Conservation (phyloP, 306 rosid genomes). For the Medicago ruthenica region DNA sequence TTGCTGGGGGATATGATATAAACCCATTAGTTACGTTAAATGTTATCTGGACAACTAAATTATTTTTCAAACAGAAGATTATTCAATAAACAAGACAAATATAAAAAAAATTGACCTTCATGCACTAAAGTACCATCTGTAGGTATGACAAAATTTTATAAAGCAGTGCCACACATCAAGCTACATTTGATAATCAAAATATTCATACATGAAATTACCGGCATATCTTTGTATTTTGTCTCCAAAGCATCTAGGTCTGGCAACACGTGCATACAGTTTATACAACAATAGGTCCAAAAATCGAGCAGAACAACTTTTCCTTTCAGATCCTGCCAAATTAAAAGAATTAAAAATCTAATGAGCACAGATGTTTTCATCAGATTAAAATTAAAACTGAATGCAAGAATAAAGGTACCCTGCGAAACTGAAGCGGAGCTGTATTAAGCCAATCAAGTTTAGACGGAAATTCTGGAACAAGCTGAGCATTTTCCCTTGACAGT, state of each 20-base stretch:
- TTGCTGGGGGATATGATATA: not conserved
- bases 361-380: constrained; percentile 33
- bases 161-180: constrained; percentile 34
- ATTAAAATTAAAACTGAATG: constrained; percentile 39
- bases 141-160: constrained; percentile 24
- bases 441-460: constrained; percentile 93
- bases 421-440: constrained; percentile 85
- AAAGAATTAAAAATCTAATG: constrained; percentile 37
- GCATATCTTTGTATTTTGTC: constrained; percentile 87
- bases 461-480: constrained; percentile 90
- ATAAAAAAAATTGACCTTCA: constrained; percentile 12
- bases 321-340: constrained; percentile 78
- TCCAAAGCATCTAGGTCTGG: constrained; percentile 92
- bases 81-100: constrained; percentile 5
- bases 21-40: not conserved
- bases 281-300: constrained; percentile 96
- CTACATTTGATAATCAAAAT: constrained; percentile 32
- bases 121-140: constrained; percentile 30
- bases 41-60: constrained; percentile 24
- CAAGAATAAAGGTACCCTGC: constrained; percentile 62
- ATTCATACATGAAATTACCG: constrained; percentile 59
- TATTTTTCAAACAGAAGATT: constrained; percentile 31
- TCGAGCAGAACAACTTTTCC: constrained; percentile 93
- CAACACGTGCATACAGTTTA: constrained; percentile 96
- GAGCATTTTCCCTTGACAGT: constrained; percentile 68